Evolutionary conservation across 768 basidiomycete species (phyloP), one percentile per base, ranked within the genome.

Genomic region (Auricularia cornea): DNA sequence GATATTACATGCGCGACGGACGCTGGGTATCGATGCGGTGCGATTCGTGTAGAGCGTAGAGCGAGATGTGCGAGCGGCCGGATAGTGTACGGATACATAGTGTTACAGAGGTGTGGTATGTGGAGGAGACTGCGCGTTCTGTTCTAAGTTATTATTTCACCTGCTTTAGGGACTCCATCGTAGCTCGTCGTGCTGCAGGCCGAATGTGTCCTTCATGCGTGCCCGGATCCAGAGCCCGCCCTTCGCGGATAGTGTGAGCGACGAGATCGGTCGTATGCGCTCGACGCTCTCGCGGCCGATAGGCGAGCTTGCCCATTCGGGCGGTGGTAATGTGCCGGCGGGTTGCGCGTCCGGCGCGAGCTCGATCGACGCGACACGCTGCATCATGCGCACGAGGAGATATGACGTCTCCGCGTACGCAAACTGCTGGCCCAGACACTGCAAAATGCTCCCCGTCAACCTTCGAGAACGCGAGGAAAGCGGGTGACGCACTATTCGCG

Each of bases 1-100:
- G 16, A 88, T 94, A 66, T 83, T 94, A 60, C 88, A 92, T 74
- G 92, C 90, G 18, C 79, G 93, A 64, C 79, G 90, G 65, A 88
- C 86, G 74, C 74, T 95, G 61, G 94, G 94, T 10, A 89, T 95
- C 65, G 93, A 95, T 75, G 80, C 85, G 28, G 74, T 93, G 65
- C 84, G 88, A 68, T 92, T 90, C 71, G 70, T 93, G 68, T 92
- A 65, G 60, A 40, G 60, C 30, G 18, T 65, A 5, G 8, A 35
- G 35, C 32, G 3, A 33, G 6, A 6, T 12, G 2, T 18, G 16
- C 11, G 44, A 48, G 16, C 16, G 44, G 44, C 44, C 16, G 44
- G 16, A 23, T 48, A 48, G 44, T 48, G 44, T 48, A 48, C 44
- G 44, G 44, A 48, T 48, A 48, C 44, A 48, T 48, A 23, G 44